Percentiles rank a stretch among this genome's conserved stretches.
These are phyloP conservation scores for Fusarium camptoceras DNA, from an alignment of 2,329 filamentous ascomycete genomes.

Conservation along the genomic window DNA sequence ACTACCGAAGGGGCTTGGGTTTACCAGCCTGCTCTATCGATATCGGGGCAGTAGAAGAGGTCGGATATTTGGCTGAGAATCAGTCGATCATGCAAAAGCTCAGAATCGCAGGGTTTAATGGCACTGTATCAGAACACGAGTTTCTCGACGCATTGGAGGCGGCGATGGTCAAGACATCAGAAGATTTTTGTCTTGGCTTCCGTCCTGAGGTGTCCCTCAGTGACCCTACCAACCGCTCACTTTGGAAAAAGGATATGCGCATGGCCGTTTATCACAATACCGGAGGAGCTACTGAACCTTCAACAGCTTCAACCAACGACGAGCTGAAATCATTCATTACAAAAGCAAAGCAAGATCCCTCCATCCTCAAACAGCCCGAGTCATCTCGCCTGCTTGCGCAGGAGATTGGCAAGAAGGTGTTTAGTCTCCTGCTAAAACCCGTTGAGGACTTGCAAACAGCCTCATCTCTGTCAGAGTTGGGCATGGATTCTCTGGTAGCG, in stretches of 20 bases:
- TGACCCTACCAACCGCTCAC: not conserved
- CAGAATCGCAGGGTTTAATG: not conserved
- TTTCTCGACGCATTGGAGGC: not conserved
- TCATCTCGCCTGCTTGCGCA: not conserved
- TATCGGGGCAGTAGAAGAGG: slow-evolving; percentile 6
- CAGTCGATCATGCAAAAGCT: slow-evolving; percentile 10
- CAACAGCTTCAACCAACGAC: not conserved
- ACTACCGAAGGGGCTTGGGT: not conserved
- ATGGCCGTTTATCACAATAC: slow-evolving; percentile 11
- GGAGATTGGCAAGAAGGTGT: slow-evolving; percentile 13
- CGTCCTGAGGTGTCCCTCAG: not conserved
- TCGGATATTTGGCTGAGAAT: slow-evolving; percentile 5
- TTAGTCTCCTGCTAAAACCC: not conserved
- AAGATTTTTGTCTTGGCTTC: slow-evolving; percentile 2
- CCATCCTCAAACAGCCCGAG: not conserved
- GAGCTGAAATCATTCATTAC: slow-evolving; percentile 5
- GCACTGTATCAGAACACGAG: slow-evolving; percentile 2
- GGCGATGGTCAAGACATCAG: not conserved
- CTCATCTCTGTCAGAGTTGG: slow-evolving; percentile 7
- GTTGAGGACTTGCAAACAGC: slow-evolving; percentile 4
- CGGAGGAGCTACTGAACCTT: not conserved
- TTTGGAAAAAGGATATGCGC: slow-evolving; percentile 10
- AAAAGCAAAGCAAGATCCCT: slow-evolving; percentile 1
- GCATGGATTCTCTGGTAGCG: slow-evolving; percentile 11
- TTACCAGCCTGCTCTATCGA: not conserved